Percentiles rank a stretch among this genome's conserved stretches.
Evolutionary conservation across 139 green algal genomes (phyloP).

Genomic region (Nannochloris sp.): DNA sequence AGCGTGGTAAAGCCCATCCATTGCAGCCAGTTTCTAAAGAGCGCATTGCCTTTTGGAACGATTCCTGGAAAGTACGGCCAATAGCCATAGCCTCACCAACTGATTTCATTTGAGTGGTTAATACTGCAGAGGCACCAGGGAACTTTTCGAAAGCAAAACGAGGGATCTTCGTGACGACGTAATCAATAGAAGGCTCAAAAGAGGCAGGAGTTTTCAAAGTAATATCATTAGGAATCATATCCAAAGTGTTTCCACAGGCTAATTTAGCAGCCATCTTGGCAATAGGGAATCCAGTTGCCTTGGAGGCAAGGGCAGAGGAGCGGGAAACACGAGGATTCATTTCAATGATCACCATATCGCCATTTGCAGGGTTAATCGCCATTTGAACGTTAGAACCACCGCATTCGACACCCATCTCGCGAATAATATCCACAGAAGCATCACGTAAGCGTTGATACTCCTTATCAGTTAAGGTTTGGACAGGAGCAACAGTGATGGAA

Average conservation of each 20-base stretch:
- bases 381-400: slow-evolving; percentile 97
- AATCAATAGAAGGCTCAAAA: slow-evolving; percentile 99
- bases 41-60: slow-evolving; percentile 94
- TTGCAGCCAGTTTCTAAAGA: slow-evolving; percentile 87
- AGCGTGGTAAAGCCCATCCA: slow-evolving; percentile 73
- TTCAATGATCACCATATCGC: slow-evolving; percentile 94
- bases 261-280: slow-evolving; percentile 99
- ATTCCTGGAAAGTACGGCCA: slow-evolving; percentile 94
- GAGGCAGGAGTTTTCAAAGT: slow-evolving; percentile 94
- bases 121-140: slow-evolving; percentile 75
- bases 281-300: slow-evolving; percentile 97
- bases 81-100: slow-evolving; percentile 99
- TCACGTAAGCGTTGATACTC: slow-evolving; percentile 96
- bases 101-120: slow-evolving; percentile 92
- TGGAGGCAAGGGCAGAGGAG: slow-evolving; percentile 97
- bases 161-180: slow-evolving; percentile 97
- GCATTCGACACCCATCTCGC: slow-evolving; percentile 99
- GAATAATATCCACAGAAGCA: slow-evolving; percentile 80
- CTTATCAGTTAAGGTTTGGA: slow-evolving; percentile 41
- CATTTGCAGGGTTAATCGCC: slow-evolving; percentile 84
- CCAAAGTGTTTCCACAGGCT: slow-evolving; percentile 90
- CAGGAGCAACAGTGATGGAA: slow-evolving; percentile 68
- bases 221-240: slow-evolving; percentile 99
- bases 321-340: slow-evolving; percentile 98
- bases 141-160: slow-evolving; percentile 99